Conservation (phyloP, 208 protist species). For the Leishmania amazonensis region DNA sequence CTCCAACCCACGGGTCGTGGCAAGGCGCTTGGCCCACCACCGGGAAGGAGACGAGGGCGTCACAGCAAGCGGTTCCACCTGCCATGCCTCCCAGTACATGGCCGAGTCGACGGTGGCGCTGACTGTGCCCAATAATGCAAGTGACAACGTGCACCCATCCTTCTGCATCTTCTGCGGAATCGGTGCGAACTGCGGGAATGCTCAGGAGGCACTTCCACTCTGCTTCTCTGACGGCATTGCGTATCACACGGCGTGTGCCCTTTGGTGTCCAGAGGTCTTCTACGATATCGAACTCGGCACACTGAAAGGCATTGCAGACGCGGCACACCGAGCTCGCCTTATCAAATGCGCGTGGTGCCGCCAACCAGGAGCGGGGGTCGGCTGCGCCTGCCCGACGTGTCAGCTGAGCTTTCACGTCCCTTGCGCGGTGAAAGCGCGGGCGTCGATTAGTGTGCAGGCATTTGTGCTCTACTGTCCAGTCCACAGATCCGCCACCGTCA, state of each 20-base stretch:
- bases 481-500: background rate
- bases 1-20: background rate
- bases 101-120: background rate
- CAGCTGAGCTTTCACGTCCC: conserved; percentile 59
- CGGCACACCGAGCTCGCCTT: conserved; percentile 23
- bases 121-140: background rate
- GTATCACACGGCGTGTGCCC: conserved; percentile 62
- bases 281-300: conserved; percentile 31
- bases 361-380: conserved; percentile 40
- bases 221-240: conserved; percentile 15
- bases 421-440: conserved; percentile 44
- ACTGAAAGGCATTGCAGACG: conserved; percentile 38
- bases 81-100: background rate
- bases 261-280: conserved; percentile 83
- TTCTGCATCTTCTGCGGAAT: conserved; percentile 17
- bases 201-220: background rate
- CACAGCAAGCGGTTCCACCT: background rate
- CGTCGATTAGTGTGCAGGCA: conserved; percentile 17
- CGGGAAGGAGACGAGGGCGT: background rate
- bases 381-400: conserved; percentile 46
- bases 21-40: background rate
- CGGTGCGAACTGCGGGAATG: background rate
- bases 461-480: conserved; percentile 30
- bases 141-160: background rate
- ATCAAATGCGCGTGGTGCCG: conserved; percentile 68